These are phyloP conservation scores for Taxillus chinensis DNA, from an alignment of 164 flowering plant species.

Conservation along the genomic window DNA sequence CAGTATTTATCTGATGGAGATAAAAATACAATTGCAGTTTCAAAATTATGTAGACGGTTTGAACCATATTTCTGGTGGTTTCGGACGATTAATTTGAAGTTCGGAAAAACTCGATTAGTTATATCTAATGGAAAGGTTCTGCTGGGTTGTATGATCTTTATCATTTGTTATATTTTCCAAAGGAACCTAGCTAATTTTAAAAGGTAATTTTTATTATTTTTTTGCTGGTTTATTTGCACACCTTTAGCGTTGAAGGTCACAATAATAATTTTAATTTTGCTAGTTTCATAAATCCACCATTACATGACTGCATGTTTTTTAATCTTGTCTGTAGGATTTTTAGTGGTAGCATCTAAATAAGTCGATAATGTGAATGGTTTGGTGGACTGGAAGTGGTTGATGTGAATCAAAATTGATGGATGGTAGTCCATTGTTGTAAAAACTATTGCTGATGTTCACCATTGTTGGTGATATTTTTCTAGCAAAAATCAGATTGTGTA, in stretches of 20 bases:
- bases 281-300: no score
- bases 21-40: constrained; percentile 14
- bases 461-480: no score
- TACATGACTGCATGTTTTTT: no score
- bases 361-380: neutral
- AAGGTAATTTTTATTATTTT: constrained; percentile 20
- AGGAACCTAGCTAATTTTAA: constrained; percentile 32
- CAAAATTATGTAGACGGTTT: constrained; percentile 18
- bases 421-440: no score
- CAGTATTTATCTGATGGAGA: constrained; percentile 5
- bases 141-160: constrained; percentile 27
- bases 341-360: neutral
- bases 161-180: constrained; percentile 23
- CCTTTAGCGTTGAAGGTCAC: neutral
- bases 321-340: neutral
- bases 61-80: constrained; percentile 38
- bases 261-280: neutral
- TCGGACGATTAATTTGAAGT: constrained; percentile 27
- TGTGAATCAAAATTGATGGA: no score
- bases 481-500: no score
- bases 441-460: no score
- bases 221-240: neutral
- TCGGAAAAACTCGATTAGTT: constrained; percentile 26
- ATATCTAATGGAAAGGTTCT: constrained; percentile 33
- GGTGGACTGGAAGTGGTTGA: neutral